Evolutionary conservation across 257 asterid genomes (phyloP).

Genomic region (Capsicum chinense): DNA sequence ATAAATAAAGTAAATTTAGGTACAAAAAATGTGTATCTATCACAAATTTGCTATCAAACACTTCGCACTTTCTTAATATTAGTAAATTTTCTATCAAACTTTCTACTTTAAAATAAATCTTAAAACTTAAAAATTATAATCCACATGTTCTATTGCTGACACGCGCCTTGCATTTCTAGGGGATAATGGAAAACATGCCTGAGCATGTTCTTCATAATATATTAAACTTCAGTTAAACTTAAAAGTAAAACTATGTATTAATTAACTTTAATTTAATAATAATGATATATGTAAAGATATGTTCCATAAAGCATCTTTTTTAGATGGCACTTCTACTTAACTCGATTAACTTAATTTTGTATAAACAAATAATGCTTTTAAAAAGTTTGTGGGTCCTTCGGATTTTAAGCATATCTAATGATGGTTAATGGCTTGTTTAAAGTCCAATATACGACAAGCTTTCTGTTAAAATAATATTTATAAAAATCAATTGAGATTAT

Average conservation of each 20-base stretch:
- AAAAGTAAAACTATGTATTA: neutral
- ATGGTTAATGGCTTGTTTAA: neutral
- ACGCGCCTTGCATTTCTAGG: no score
- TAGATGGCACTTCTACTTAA: neutral
- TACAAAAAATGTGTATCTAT: no score
- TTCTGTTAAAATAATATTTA: neutral
- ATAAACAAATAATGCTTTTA: neutral
- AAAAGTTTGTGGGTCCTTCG: neutral
- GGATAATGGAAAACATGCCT: no score
- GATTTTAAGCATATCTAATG: neutral
- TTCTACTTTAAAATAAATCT: no score
- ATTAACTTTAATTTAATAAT: neutral
- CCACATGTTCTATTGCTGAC: no score
- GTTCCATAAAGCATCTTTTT: neutral
- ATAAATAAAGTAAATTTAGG: no score
- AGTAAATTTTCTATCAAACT: no score
- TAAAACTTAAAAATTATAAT: no score
- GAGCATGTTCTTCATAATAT: neutral
- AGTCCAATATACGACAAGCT: slow-evolving; percentile 11
- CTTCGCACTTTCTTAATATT: no score
- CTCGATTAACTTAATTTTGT: neutral
- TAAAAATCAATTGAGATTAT: neutral
- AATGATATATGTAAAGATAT: no score
- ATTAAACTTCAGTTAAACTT: neutral
- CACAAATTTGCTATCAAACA: no score